These are phyloP conservation scores for Byssothecium circinans DNA, from an alignment of 2,329 filamentous ascomycete genomes.

Conservation along the genomic window DNA sequence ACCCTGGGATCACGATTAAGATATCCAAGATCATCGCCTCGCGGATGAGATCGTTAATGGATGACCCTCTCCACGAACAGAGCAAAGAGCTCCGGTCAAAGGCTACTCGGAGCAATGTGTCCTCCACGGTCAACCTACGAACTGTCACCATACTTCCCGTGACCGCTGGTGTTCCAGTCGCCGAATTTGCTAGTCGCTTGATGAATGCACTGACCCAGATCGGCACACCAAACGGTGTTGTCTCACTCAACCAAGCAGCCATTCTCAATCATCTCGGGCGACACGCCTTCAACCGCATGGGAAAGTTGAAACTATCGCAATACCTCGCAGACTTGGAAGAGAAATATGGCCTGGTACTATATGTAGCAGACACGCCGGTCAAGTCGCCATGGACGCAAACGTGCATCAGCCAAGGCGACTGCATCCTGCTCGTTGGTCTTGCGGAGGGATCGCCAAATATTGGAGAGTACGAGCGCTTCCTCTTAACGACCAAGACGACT, in stretches of 20 bases:
- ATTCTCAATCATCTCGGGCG: conserved; percentile 94
- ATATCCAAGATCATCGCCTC: conserved; percentile 98
- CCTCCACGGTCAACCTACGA: conserved; percentile 86
- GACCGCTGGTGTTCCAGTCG: conserved; percentile 85
- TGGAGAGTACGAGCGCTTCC: conserved; percentile 94
- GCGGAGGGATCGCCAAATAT: conserved; percentile 88
- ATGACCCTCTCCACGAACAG: conserved; percentile 72
- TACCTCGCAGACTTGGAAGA: conserved; percentile 97
- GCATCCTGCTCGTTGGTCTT: conserved; percentile 87
- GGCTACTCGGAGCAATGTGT: conserved; percentile 63
- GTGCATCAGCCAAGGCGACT: conserved; percentile 95
- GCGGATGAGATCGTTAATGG: conserved; percentile 85
- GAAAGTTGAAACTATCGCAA: conserved; percentile 91
- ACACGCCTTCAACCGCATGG: conserved; percentile 96
- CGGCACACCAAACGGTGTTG: conserved; percentile 85
- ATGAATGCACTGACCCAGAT: conserved; percentile 88
- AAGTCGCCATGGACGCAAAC: conserved; percentile 98
- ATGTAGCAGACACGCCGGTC: conserved; percentile 94
- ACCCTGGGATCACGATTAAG: conserved; percentile 97
- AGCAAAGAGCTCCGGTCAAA: conserved; percentile 63
- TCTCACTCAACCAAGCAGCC: conserved; percentile 87
- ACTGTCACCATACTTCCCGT: conserved; percentile 93
- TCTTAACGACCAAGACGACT: conserved; percentile 96
- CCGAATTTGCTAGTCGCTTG: conserved; percentile 89
- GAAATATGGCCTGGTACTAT: conserved; percentile 92